Evolutionary conservation across 2,329 filamentous ascomycete genomes (phyloP).

Genomic region (Phyllosticta citriasiana): DNA sequence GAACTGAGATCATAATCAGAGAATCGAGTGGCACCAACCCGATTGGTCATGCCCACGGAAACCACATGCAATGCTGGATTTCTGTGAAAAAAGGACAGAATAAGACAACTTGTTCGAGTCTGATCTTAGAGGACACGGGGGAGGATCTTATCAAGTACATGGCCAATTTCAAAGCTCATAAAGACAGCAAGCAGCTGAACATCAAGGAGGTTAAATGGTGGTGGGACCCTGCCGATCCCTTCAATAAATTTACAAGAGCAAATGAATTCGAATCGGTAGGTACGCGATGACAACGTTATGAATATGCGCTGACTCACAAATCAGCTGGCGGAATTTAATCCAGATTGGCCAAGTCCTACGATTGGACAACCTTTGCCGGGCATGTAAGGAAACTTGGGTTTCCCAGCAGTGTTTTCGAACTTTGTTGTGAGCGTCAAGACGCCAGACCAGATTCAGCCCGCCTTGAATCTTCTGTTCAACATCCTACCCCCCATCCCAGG

Average conservation of each 20-base stretch:
- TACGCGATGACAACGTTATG: not conserved
- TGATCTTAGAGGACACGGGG: not conserved
- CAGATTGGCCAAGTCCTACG: not conserved
- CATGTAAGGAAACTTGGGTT: not conserved
- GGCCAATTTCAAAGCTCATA: too few relatives aligned
- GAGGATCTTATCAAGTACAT: not conserved
- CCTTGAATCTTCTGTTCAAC: not conserved
- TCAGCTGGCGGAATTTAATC: not conserved
- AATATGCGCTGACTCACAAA: not conserved
- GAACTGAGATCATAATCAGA: not conserved
- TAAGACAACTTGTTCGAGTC: not conserved
- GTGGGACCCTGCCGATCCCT: not conserved
- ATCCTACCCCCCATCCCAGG: not conserved
- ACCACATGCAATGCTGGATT: not conserved
- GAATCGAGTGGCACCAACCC: not conserved
- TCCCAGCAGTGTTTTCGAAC: not conserved
- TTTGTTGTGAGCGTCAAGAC: not conserved
- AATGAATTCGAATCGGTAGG: not conserved
- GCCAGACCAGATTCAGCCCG: not conserved
- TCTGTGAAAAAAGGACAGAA: not conserved
- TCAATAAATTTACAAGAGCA: not conserved
- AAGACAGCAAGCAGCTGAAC: not conserved
- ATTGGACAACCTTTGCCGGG: not conserved
- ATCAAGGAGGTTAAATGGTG: not conserved
- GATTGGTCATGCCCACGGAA: not conserved